Percentiles rank a stretch among this genome's conserved stretches.
These are phyloP conservation scores for Macrophomina tecta DNA, from an alignment of 2,329 filamentous ascomycete genomes.

Conservation along the genomic window DNA sequence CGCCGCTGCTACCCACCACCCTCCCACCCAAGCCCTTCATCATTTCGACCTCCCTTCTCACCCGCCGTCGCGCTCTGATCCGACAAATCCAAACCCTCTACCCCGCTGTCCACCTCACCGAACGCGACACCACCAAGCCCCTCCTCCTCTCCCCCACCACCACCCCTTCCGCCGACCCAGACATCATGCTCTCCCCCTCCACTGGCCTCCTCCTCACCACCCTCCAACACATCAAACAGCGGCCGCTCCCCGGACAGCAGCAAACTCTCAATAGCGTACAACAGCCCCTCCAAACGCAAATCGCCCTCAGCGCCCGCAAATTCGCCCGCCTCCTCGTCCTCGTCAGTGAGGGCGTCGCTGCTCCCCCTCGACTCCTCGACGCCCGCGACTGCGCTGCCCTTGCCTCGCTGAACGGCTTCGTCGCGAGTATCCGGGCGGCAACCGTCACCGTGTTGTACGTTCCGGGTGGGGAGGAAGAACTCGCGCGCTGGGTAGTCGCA, in stretches of 20 bases:
- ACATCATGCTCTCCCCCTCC: constrained; percentile 72
- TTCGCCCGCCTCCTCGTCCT: constrained; percentile 75
- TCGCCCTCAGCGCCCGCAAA: constrained; percentile 59
- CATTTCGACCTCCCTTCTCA: constrained; percentile 56
- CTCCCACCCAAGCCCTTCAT: constrained; percentile 52
- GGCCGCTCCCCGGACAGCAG: constrained; percentile 67
- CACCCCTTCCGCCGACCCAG: constrained; percentile 62
- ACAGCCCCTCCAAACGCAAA: constrained; percentile 36
- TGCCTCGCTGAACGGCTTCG: constrained; percentile 35
- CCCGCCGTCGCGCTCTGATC: constrained; percentile 54
- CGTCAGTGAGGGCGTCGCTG: constrained; percentile 49
- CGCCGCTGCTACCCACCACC: constrained; percentile 31
- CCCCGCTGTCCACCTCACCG: constrained; percentile 60
- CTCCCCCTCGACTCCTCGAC: constrained; percentile 33
- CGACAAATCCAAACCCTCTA: constrained; percentile 58
- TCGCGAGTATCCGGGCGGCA: constrained; percentile 33
- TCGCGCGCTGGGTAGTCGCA: constrained; percentile 43
- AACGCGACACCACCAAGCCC: constrained; percentile 62
- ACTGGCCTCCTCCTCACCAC: constrained; percentile 74
- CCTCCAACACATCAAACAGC: constrained; percentile 74
- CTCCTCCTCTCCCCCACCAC: constrained; percentile 29
- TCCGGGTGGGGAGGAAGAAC: constrained; percentile 48
- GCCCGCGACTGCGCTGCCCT: constrained; percentile 41
- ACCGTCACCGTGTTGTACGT: constrained; percentile 42
- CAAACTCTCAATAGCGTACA: constrained; percentile 31